Evolutionary conservation across 2,329 filamentous ascomycete genomes (phyloP), one percentile per base, ranked within the genome.

Genomic region (Trichophaea hybrida): DNA sequence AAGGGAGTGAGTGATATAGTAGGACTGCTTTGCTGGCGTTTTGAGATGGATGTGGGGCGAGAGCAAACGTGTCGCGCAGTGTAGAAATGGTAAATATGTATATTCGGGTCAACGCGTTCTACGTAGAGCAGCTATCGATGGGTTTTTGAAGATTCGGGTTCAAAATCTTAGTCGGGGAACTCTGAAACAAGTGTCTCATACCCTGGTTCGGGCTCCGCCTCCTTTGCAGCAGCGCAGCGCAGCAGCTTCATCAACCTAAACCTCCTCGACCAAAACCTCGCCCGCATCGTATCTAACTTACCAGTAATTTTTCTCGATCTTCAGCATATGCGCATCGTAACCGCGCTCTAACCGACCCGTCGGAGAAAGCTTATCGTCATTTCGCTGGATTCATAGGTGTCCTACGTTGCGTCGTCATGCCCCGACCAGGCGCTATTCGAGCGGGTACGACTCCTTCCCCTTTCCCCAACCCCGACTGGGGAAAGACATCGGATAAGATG

Each of bases 401-500:
- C 12, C 40, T n/a, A n/a, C 24, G 13, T 46, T 46, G n/a, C 40
- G 59, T 60, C 59, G 50, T 56, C 54, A 80, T 80, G 77, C 78
- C 77, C 68, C 74, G 77, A 66, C 77, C 77, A 67, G 75, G 77
- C 59, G 78, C 79, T 59, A 77, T 80, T 65, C 72, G 77, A 73
- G 77, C 77, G 69, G 77, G 77, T 79, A 73, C 63, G 74, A 63
- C 61, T 59, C 55, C 51, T 32, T 35, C 35, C 13, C 38, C 54
- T 13, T 8, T n/a, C 24, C 54, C 5, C n/a, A 57, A 57, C 54
- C 33, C 35, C 54, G 37, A n/a, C 38, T 13, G 13, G 13, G 48
- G 31, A 5, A 51, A 24, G 15, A 32, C n/a, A 15, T 13, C 48
- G 15, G 31, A 51, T 7, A 51, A 51, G 15, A 12, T 51, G 15